Percentiles rank a stretch among this genome's conserved stretches.
These are phyloP conservation scores for Sesbania bispinosa DNA, from an alignment of 306 rosid genomes.

Conservation along the genomic window DNA sequence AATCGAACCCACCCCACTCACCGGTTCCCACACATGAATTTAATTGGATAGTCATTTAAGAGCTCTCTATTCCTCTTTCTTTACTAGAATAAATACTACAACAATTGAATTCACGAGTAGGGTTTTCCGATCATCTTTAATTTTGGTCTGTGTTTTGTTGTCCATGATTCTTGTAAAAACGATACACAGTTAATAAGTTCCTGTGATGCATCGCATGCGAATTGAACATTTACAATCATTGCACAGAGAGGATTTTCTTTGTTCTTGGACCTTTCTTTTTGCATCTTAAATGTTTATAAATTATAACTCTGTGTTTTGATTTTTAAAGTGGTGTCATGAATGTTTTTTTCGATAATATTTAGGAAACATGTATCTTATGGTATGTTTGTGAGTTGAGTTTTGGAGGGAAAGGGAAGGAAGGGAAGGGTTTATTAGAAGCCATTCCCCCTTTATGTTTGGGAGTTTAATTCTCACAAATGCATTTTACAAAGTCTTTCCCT, in stretches of 20 bases:
- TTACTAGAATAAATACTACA: neutral
- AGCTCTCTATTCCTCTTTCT: constrained; percentile 14
- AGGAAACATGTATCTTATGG: no score
- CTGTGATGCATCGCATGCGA: neutral
- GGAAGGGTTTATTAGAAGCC: no score
- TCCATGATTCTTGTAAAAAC: neutral
- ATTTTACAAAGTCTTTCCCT: no score
- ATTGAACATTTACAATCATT: constrained; percentile 9
- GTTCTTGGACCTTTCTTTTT: neutral
- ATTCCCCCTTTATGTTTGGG: no score
- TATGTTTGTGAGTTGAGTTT: no score
- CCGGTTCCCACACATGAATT: no score
- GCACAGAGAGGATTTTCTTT: neutral
- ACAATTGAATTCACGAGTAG: constrained; percentile 12
- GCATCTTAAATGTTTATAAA: neutral
- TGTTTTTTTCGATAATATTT: constrained; percentile 4
- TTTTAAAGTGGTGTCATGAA: neutral
- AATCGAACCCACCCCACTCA: no score
- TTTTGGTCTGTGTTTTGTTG: neutral
- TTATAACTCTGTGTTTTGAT: neutral
- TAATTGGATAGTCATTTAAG: constrained; percentile 1
- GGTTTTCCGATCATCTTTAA: constrained; percentile 15
- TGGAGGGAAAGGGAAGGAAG: no score
- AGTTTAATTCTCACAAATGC: no score
- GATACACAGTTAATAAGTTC: neutral